Percentiles rank a stretch among this genome's conserved stretches.
Conservation (phyloP, 23 red algal species). For the Agarophyton chilense region DNA sequence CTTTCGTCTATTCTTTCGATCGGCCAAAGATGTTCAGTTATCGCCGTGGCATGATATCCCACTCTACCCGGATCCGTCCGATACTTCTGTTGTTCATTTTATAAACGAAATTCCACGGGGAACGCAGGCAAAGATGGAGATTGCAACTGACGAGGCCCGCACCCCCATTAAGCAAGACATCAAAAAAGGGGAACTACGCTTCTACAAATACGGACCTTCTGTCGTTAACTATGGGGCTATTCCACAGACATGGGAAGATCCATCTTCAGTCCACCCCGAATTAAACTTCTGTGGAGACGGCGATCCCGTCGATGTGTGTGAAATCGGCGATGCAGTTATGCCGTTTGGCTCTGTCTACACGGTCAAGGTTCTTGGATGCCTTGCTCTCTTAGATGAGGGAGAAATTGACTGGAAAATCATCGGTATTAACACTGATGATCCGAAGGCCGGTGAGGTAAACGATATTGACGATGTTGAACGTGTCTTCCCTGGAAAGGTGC, state of each 20-base stretch:
- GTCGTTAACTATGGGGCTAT: conserved; percentile 97
- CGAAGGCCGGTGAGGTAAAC: conserved; percentile 62
- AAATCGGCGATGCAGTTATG: conserved; percentile 72
- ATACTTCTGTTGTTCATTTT: conserved; percentile 77
- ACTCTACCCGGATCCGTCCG: conserved; percentile 63
- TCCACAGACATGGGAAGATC: conserved; percentile 99
- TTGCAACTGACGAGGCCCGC: conserved; percentile 86
- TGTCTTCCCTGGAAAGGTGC: conserved; percentile 77
- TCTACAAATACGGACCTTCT: conserved; percentile 93
- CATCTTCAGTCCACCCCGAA: conserved; percentile 57
- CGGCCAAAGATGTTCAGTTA: conserved; percentile 37
- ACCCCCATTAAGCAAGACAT: conserved; percentile 98
- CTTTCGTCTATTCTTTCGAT: conserved; percentile 70
- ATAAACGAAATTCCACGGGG: conserved; percentile 99
- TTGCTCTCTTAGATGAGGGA: conserved; percentile 93
- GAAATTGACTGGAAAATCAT: conserved; percentile 99
- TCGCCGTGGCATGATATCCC: conserved; percentile 99
- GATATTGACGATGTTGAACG: conserved; percentile 83
- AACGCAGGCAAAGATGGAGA: conserved; percentile 97
- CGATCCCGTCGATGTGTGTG: conserved; percentile 93
- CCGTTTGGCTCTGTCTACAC: conserved; percentile 85
- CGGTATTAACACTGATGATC: conserved; percentile 82
- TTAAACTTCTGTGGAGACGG: conserved; percentile 84
- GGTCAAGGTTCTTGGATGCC: conserved; percentile 90
- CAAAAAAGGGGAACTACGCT: conserved; percentile 89